Evolutionary conservation across 306 rosid species (phyloP).

Genomic region (Cercis canadensis): DNA sequence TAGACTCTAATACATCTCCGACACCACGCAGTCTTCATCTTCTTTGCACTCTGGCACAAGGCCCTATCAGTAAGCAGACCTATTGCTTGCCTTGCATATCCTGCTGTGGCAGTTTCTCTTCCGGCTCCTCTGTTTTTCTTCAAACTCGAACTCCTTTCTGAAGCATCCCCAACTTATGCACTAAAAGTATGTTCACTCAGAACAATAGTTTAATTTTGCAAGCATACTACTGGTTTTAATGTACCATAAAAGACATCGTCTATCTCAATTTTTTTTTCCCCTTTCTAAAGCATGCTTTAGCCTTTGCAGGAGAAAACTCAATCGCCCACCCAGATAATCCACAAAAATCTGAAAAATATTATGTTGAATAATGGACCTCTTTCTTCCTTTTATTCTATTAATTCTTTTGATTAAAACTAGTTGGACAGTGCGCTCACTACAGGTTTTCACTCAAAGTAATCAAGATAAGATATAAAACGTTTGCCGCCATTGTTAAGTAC

Average conservation of each 20-base stretch:
- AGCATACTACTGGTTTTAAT: not conserved
- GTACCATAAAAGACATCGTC: not conserved
- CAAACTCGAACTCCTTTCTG: not conserved
- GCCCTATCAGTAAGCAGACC: too few species aligned
- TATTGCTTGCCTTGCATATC: too few species aligned
- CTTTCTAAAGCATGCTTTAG: not conserved
- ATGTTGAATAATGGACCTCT: not conserved
- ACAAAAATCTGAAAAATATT: too few species aligned
- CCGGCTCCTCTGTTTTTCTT: too few species aligned
- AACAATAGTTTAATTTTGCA: not conserved
- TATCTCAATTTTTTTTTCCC: not conserved
- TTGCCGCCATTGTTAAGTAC: not conserved
- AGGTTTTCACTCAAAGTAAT: conserved; percentile 7
- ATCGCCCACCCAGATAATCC: not conserved
- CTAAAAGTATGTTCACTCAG: not conserved
- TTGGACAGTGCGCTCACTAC: not conserved
- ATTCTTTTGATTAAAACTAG: not conserved
- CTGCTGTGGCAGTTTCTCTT: too few species aligned
- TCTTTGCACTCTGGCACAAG: too few species aligned
- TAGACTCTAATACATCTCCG: not conserved
- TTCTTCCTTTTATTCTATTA: not conserved
- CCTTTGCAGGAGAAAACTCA: not conserved
- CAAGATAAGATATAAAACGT: not conserved
- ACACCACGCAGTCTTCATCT: too few species aligned
- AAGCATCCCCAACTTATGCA: not conserved